Evolutionary conservation across 495 filamentous ascomycete species (phyloP).

Genomic region (Aspergillus haitiensis): DNA sequence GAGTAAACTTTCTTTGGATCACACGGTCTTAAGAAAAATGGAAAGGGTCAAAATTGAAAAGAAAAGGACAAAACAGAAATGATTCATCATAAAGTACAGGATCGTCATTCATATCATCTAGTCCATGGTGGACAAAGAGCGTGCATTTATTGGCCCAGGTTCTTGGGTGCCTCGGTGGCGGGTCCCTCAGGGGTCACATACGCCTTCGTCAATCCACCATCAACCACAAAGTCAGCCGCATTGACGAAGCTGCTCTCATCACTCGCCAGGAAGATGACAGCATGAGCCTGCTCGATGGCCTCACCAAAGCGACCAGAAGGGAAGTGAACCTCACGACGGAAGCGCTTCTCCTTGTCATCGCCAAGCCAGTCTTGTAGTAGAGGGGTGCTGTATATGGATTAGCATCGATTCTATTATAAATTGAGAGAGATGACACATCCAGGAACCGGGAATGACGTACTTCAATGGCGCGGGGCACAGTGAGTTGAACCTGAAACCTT

Average conservation of each 20-base stretch:
- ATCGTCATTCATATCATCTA: conserved; percentile 19
- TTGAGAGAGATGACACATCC: too few species aligned
- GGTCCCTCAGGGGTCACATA: conserved; percentile 92
- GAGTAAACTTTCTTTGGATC: conserved; percentile 6
- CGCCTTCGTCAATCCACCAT: conserved; percentile 93
- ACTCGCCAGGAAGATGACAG: conserved; percentile 89
- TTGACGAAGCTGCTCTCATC: conserved; percentile 96
- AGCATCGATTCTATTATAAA: conserved; percentile 4
- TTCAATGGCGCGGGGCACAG: conserved; percentile 93
- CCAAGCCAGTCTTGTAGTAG: conserved; percentile 96
- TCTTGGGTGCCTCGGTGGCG: conserved; percentile 66
- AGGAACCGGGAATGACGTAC: conserved; percentile 33
- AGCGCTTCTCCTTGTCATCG: conserved; percentile 79
- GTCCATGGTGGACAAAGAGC: background rate
- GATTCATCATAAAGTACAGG: conserved; percentile 18
- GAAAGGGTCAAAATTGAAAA: background rate
- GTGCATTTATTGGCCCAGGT: conserved; percentile 45
- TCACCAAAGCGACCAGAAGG: conserved; percentile 94
- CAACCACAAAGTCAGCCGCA: conserved; percentile 91
- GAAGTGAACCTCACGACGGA: conserved; percentile 90
- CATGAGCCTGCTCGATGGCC: conserved; percentile 91
- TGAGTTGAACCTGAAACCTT: conserved; percentile 84
- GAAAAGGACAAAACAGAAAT: background rate
- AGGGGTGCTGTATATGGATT: conserved; percentile 50
- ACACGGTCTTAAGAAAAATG: background rate